Conservation (phyloP, 345 rosid genomes). For the Arabidopsis arenosa region DNA sequence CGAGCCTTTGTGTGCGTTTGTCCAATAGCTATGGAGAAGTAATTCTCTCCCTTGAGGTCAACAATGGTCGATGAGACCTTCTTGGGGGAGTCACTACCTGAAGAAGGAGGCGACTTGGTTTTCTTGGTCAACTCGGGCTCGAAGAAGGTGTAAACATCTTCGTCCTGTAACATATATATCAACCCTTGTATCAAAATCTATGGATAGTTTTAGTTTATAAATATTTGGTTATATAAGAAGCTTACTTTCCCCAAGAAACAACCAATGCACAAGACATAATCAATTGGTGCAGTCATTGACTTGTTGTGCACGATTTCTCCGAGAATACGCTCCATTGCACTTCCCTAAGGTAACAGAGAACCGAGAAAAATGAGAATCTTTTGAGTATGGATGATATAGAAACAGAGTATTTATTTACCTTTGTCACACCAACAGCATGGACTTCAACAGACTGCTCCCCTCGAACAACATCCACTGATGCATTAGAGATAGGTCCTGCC, state of each 20-base stretch:
- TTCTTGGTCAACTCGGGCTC: slow-evolving; percentile 69
- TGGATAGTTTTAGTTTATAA: background rate
- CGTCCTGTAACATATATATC: slow-evolving; percentile 60
- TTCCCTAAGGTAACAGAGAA: slow-evolving; percentile 63
- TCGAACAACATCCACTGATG: slow-evolving; percentile 93
- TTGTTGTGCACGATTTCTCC: slow-evolving; percentile 88
- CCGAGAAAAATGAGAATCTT: background rate
- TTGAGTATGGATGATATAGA: background rate
- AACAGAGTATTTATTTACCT: slow-evolving; percentile 53
- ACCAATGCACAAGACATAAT: slow-evolving; percentile 86
- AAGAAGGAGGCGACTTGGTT: slow-evolving; percentile 45
- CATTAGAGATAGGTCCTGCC: slow-evolving; percentile 97
- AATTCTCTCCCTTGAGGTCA: slow-evolving; percentile 86
- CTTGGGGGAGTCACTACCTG: slow-evolving; percentile 49
- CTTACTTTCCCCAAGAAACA: slow-evolving; percentile 88
- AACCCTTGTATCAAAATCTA: slow-evolving; percentile 22
- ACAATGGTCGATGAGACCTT: slow-evolving; percentile 81
- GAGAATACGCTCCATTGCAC: slow-evolving; percentile 84
- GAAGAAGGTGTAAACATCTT: slow-evolving; percentile 92
- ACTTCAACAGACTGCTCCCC: slow-evolving; percentile 93
- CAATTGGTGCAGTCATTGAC: slow-evolving; percentile 82
- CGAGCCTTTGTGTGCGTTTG: slow-evolving; percentile 78
- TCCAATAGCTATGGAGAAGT: slow-evolving; percentile 90
- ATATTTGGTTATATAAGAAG: background rate
- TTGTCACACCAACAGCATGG: slow-evolving; percentile 93